A percentile compares a stretch with the other conserved stretches of the same genome.
These are phyloP conservation scores for Nannochloropsis granulata DNA, from an alignment of 108 stramenopile genomes.

Conservation along the genomic window DNA sequence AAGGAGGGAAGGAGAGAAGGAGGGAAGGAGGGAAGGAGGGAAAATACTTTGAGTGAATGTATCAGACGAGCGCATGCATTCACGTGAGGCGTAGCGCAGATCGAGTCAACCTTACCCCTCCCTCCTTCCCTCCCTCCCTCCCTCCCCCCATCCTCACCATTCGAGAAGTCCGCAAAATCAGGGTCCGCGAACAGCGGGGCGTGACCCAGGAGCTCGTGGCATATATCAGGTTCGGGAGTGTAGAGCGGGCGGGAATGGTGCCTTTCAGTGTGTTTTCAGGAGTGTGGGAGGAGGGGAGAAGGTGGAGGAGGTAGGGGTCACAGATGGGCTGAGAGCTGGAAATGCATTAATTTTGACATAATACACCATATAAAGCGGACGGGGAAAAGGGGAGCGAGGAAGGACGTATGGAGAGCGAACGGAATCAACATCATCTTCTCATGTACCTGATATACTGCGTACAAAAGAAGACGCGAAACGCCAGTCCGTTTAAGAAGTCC, in stretches of 20 bases:
- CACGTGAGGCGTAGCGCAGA: not conserved
- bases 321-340: no score
- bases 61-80: constrained; percentile 27
- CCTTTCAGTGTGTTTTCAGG: not conserved
- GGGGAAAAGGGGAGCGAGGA: not conserved
- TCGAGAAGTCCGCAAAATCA: constrained; percentile 82
- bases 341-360: no score
- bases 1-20: not conserved
- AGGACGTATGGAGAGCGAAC: not conserved
- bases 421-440: not conserved
- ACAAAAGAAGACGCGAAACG: constrained; percentile 83
- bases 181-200: constrained; percentile 91
- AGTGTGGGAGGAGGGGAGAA: no score
- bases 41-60: not conserved
- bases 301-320: no score
- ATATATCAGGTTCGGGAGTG: constrained; percentile 93
- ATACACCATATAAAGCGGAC: no score
- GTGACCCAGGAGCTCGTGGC: constrained; percentile 84
- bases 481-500: constrained; percentile 88
- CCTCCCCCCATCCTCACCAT: not conserved
- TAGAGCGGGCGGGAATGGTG: constrained; percentile 63
- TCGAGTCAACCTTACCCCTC: not conserved
- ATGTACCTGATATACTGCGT: constrained; percentile 77
- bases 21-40: not conserved
- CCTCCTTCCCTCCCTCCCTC: not conserved